Percentiles rank a stretch among this genome's conserved stretches.
These are phyloP conservation scores for Clonostachys chloroleuca DNA, from an alignment of 2,329 filamentous ascomycete genomes.

Conservation along the genomic window DNA sequence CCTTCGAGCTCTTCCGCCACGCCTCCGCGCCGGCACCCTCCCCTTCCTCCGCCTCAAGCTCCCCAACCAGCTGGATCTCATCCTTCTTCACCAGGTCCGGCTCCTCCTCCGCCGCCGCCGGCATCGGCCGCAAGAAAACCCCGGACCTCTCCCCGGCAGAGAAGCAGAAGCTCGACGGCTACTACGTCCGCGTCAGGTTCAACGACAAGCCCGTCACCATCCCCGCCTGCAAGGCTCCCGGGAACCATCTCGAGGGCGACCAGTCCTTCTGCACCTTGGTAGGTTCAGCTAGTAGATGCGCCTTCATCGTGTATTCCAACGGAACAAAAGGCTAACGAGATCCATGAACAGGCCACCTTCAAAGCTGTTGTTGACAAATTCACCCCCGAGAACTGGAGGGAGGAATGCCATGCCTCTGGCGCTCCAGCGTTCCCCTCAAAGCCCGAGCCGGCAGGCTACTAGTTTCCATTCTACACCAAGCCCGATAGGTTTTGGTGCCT, in stretches of 20 bases:
- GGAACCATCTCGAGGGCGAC: constrained; percentile 83
- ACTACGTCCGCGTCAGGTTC: constrained; percentile 87
- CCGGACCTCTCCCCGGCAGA: constrained; percentile 52
- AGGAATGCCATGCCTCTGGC: constrained; percentile 42
- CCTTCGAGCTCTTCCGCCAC: constrained; percentile 80
- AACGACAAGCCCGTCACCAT: constrained; percentile 81
- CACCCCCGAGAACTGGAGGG: constrained; percentile 74
- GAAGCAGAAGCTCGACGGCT: constrained; percentile 59
- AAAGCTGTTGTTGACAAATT: constrained; percentile 89
- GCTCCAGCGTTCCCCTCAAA: constrained; percentile 38
- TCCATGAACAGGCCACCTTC: constrained; percentile 65
- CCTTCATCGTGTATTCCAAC: constrained; percentile 2
- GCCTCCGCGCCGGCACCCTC: constrained; percentile 18
- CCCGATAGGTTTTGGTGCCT: neutral
- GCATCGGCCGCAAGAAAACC: constrained; percentile 58
- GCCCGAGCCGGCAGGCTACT: constrained; percentile 43
- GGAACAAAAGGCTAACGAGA: neutral
- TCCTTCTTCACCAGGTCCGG: constrained; percentile 11
- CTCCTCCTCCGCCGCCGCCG: constrained; percentile 24
- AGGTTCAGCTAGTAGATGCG: constrained; percentile 20
- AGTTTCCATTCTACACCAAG: constrained; percentile 21
- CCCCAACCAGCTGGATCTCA: constrained; percentile 11
- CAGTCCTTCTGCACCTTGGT: constrained; percentile 87
- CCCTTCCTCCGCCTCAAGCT: constrained; percentile 5
- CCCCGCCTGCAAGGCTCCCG: constrained; percentile 71